phyloP scores from a whole-genome alignment of 2,329 filamentous ascomycete genomes.

The Chlorencoelia australis region DNA sequence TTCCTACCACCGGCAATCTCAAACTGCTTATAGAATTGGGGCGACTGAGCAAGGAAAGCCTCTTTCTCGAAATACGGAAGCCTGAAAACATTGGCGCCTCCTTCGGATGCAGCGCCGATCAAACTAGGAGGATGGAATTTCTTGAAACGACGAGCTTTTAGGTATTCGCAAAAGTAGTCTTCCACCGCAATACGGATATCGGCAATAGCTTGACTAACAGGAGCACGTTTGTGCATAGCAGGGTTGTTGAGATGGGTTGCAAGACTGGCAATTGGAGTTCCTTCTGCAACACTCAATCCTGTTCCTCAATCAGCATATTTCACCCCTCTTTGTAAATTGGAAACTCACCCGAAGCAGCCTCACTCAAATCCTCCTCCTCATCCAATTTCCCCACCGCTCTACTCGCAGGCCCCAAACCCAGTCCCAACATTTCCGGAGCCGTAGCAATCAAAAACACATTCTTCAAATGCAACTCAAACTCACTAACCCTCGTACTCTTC shows the following conservation, averaged over 20 bases:
- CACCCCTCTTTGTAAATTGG: neutral
- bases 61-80: constrained; percentile 81
- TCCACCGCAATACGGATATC: constrained; percentile 35
- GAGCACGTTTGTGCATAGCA: constrained; percentile 83
- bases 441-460: constrained; percentile 72
- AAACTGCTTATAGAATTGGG: constrained; percentile 82
- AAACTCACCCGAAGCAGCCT: constrained; percentile 31
- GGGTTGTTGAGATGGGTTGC: constrained; percentile 69
- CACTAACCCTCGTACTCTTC: constrained; percentile 72
- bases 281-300: constrained; percentile 34
- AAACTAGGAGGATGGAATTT: constrained; percentile 85
- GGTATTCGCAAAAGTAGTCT: constrained; percentile 66
- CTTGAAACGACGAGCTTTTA: constrained; percentile 64
- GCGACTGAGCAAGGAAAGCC: constrained; percentile 71
- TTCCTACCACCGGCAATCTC: constrained; percentile 72
- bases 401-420: constrained; percentile 47
- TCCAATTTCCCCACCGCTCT: constrained; percentile 46
- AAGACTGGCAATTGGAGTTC: constrained; percentile 52
- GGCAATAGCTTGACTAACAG: constrained; percentile 79
- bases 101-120: constrained; percentile 83
- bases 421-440: constrained; percentile 45
- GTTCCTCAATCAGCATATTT: constrained; percentile 15
- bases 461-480: constrained; percentile 78
- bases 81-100: constrained; percentile 84
- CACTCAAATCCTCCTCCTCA: constrained; percentile 46